These are phyloP conservation scores for Casuarina cunninghamiana DNA, from an alignment of 306 rosid genomes.

Conservation along the genomic window DNA sequence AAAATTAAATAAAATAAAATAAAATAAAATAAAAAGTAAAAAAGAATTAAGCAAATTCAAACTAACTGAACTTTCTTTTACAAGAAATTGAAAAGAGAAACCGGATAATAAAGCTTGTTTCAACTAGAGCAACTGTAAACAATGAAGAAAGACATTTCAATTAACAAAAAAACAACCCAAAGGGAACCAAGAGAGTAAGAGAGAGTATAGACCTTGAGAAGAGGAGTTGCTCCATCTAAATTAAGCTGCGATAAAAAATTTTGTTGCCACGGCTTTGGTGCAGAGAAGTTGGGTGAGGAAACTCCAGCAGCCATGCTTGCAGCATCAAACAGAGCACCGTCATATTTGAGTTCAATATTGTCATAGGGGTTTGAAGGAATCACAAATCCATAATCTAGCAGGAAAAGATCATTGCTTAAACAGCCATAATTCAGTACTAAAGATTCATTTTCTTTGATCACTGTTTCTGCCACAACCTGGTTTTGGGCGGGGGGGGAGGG, in stretches of 20 bases:
- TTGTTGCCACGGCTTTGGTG: slow-evolving; percentile 84
- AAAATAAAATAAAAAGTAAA: background rate
- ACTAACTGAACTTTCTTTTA: background rate
- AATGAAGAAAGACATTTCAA: background rate
- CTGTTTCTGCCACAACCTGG: slow-evolving; percentile 89
- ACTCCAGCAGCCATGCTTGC: slow-evolving; percentile 91
- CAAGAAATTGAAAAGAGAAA: background rate
- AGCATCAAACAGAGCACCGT: slow-evolving; percentile 85
- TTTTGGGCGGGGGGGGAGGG: slow-evolving; percentile 22
- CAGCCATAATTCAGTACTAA: slow-evolving; percentile 74
- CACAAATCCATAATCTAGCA: slow-evolving; percentile 91
- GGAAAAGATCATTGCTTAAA: slow-evolving; percentile 78
- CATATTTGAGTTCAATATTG: slow-evolving; percentile 79
- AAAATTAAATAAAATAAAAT: too few species aligned
- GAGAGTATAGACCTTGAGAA: slow-evolving; percentile 66
- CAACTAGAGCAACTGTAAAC: background rate
- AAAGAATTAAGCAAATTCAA: background rate
- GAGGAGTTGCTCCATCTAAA: slow-evolving; percentile 71
- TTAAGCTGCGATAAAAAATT: slow-evolving; percentile 61
- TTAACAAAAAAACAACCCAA: background rate
- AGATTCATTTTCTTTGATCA: slow-evolving; percentile 57
- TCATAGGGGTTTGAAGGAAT: slow-evolving; percentile 78
- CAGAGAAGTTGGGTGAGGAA: slow-evolving; percentile 63
- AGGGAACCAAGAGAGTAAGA: background rate
- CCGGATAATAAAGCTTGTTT: background rate